A percentile compares a stretch with the other conserved stretches of the same genome.
These are phyloP conservation scores for Nectriaceae sp. DNA, from an alignment of 2,329 filamentous ascomycete species.

Conservation along the genomic window DNA sequence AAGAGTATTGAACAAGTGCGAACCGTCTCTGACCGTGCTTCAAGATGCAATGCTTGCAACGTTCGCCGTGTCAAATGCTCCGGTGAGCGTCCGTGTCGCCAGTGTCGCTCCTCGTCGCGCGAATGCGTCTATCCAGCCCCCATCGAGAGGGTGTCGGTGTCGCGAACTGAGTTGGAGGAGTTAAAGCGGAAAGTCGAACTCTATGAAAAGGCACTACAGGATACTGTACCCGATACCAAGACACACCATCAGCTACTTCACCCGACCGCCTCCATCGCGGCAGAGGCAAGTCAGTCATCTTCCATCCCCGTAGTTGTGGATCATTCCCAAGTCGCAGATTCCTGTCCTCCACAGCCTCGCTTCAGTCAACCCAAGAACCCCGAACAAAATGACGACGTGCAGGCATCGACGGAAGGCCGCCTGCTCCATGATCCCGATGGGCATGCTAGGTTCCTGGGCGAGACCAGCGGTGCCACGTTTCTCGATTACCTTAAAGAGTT, in stretches of 20 bases:
- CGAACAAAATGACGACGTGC: slow-evolving; percentile 22
- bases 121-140: slow-evolving; percentile 50
- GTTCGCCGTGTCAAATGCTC: slow-evolving; percentile 54
- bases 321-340: background rate
- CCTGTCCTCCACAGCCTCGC: background rate
- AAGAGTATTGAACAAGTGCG: background rate
- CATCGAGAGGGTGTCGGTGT: slow-evolving; percentile 46
- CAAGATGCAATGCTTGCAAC: slow-evolving; percentile 56
- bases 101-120: slow-evolving; percentile 45
- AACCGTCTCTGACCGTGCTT: background rate
- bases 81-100: slow-evolving; percentile 49
- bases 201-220: slow-evolving; percentile 43
- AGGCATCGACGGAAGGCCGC: slow-evolving; percentile 37
- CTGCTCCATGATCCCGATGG: slow-evolving; percentile 47
- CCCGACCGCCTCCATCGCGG: slow-evolving; percentile 24
- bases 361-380: background rate
- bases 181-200: slow-evolving; percentile 40
- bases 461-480: slow-evolving; percentile 52
- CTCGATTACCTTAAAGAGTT: slow-evolving; percentile 51
- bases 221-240: slow-evolving; percentile 37
- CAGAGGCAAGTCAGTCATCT: background rate
- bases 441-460: slow-evolving; percentile 48
- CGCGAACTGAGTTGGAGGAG: slow-evolving; percentile 43
- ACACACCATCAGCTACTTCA: slow-evolving; percentile 36
- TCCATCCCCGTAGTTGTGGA: background rate